Evolutionary conservation across 2,329 filamentous ascomycete species (phyloP).

Genomic region (Xylaria sp.): DNA sequence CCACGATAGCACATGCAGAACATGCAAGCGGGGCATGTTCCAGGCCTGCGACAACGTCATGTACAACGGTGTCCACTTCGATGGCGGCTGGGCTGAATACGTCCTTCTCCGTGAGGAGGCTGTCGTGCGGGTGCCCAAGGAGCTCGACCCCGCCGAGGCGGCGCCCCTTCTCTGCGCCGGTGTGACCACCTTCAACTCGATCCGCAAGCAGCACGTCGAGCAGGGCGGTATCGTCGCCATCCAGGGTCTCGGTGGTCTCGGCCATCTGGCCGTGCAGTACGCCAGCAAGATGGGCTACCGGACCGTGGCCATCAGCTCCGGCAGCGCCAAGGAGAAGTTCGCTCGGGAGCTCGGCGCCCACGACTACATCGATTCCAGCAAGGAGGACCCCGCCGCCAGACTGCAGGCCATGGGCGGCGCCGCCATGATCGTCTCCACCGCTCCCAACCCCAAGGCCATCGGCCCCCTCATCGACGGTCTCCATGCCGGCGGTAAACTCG

Average conservation of each 20-base stretch:
- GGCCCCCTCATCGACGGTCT: conserved; percentile 18
- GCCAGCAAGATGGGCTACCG: conserved; percentile 59
- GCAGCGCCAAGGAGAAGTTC: conserved; percentile 46
- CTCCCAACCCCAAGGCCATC: conserved; percentile 7
- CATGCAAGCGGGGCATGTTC: conserved; percentile 49
- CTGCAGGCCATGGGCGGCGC: conserved; percentile 16
- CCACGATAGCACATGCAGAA: conserved; percentile 46
- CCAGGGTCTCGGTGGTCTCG: conserved; percentile 60
- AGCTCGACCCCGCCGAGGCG: conserved; percentile 38
- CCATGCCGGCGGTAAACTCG: conserved; percentile 19
- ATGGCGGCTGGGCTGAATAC: conserved; percentile 44
- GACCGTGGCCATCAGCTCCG: conserved; percentile 51
- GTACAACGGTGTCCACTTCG: conserved; percentile 45
- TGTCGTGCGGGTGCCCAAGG: conserved; percentile 40
- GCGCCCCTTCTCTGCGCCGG: conserved; percentile 49
- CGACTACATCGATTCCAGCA: conserved; percentile 42
- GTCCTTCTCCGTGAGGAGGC: conserved; percentile 49
- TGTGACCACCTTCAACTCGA: conserved; percentile 41
- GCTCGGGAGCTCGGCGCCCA: conserved; percentile 50
- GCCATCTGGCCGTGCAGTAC: conserved; percentile 62
- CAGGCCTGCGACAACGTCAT: conserved; percentile 53
- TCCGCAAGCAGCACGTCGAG: conserved; percentile 34
- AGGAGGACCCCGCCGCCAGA: conserved; percentile 10
- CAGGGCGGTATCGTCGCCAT: conserved; percentile 37
- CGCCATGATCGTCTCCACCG: conserved; percentile 12